These are phyloP conservation scores for Lotmaria passim DNA, from an alignment of 208 protist species.

Conservation along the genomic window DNA sequence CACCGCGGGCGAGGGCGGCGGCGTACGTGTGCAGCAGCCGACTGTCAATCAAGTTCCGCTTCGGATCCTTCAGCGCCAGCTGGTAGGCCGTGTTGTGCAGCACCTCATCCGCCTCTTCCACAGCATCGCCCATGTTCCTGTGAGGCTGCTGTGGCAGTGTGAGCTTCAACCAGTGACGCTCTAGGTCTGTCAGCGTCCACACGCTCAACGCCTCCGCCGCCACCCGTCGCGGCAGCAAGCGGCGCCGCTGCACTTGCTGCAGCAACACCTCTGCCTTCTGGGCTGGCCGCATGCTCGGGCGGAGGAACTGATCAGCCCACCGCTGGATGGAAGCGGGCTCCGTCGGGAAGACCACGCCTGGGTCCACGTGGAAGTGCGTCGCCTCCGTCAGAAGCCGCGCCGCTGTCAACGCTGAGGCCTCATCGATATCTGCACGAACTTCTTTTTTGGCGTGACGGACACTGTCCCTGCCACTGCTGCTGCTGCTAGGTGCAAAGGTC, in stretches of 20 bases:
- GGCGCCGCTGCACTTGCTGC: conserved; percentile 30
- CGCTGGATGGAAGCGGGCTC: conserved; percentile 54
- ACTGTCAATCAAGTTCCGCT: conserved; percentile 68
- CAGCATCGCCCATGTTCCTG: too few relatives aligned
- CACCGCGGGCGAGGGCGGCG: conserved; percentile 42
- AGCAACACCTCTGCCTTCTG: conserved; percentile 38
- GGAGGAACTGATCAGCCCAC: conserved; percentile 51
- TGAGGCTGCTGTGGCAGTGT: too few relatives aligned
- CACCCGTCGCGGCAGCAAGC: conserved; percentile 58
- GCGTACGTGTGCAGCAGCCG: conserved; percentile 71
- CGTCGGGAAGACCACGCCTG: conserved; percentile 58
- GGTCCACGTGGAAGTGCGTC: conserved; percentile 61
- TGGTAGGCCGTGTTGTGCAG: conserved; percentile 10
- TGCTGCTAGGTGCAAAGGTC: not conserved
- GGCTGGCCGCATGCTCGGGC: conserved; percentile 27
- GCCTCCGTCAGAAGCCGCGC: conserved; percentile 25
- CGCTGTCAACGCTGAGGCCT: too few relatives aligned
- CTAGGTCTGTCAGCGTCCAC: conserved; percentile 65
- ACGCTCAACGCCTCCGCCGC: conserved; percentile 60
- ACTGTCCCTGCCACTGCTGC: not conserved
- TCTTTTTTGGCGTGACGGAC: not conserved
- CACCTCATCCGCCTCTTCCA: not conserved
- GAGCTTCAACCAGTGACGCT: conserved; percentile 54
- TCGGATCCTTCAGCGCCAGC: conserved; percentile 63
- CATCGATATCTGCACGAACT: too few relatives aligned